Base-by-base conservation (phyloP, 345 rosid species). In the Eutrema heterophyllum region DNA sequence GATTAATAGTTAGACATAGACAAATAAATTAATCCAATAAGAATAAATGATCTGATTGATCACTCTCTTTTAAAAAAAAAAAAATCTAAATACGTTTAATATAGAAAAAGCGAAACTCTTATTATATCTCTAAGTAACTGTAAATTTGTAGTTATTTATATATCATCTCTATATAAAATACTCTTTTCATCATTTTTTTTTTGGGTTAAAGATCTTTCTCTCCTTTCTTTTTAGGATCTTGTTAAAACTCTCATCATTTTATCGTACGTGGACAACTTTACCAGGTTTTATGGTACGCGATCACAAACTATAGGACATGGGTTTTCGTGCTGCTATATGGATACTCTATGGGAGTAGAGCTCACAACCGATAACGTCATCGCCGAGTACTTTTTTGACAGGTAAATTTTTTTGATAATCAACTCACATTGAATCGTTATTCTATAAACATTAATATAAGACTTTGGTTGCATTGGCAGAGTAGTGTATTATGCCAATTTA, bases 251-350 rank as follows among this genome's bases (percentile, higher is more conserved):
- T 64, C 7, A 10, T 48, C 58, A 41, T 30, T 58, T n/a, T 16
- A n/a, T 4, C 0, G 40, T 21, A 21, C 24, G 24, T 73, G 50
- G 43, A 26, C 40, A 54, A 45, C 7, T 36, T 65, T 33, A 45
- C 70, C 87, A 92, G 97, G 86, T 92, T 43, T n/a, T 92, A 4
- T 88, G 91, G 96, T 81, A 88, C 71, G 93, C 97, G 11, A 43
- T 90, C 75, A 88, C 90, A 4, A 93, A 93, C 79, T 93, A 90
- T 38, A 84, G 98, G 77, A 92, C 98, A 7, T 92, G 96, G 96
- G 81, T 92, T 73, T 92, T 90, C 76, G 90, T 82, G 67, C 89
- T 93, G 14, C 88, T 93, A 36, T 90, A 90, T 60, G 98, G 96
- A 29, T 90, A 86, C 64, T 88, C 96, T 24, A 88, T 90, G 97